Base-by-base conservation (phyloP, 1,284 basidiomycete species). In the Microbotryomycetes sp. region DNA sequence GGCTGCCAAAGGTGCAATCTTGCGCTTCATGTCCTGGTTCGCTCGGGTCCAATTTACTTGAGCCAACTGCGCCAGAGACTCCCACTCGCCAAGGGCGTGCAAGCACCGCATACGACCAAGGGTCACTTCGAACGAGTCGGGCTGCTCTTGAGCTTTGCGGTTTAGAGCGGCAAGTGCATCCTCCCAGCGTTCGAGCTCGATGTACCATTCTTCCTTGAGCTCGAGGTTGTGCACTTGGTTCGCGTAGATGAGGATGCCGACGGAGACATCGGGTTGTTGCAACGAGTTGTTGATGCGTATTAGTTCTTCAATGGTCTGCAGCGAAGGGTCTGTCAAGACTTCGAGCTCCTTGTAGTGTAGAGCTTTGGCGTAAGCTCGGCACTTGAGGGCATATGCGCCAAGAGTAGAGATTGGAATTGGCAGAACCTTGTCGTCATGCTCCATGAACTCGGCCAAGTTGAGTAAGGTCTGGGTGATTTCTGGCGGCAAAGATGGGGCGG, bases 361-460 rank as follows among this genome's bases (percentile, higher is more conserved):
- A 0, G 96, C 94, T 75, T 98, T 98, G 15, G 96, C 96, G 71
- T 94, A 97, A 1, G 93, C 93, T 75, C 92, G 88, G 76, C 91
- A 93, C 68, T 88, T 89, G 77, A 90, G 85, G 0, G 96, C 89
- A 72, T 94, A 91, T 74, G 94, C 90, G 56, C 96, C 96, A 5
- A 98, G 83, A 15, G 89, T 89, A 54, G 89, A 85, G 67, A 94
- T 87, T 70, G 97, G 91, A 69, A 98, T 97, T 0, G 92, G 91
- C 1, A 98, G 80, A 1, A 90, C 83, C 74, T 97, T 97, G 75
- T 98, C 96, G 75, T 98, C 94, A 72, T 97, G 96, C 76, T 98
- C 96, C 90, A 98, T 97, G 75, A 98, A 98, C 75, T 99, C 96
- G 7, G 93, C 92, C n/a, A 98, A 81, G 75, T 93, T 93, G 63